These are phyloP conservation scores for Leccinum olivaceopallidum DNA, from an alignment of 768 basidiomycete genomes.

Conservation along the genomic window DNA sequence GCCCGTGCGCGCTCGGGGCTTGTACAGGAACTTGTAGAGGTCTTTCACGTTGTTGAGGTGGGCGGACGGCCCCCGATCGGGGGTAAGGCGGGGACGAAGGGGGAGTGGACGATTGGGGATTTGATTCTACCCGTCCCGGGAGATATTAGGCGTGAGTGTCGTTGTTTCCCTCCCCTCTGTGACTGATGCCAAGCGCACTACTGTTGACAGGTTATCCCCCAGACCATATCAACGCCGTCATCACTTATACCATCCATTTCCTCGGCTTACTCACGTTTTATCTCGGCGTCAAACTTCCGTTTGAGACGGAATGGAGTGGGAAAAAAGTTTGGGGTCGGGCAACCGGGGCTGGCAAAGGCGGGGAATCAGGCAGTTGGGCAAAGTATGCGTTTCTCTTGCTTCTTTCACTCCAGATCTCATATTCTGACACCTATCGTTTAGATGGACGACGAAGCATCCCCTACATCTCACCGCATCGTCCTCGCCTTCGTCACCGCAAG, in stretches of 20 bases:
- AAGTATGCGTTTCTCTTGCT: slow-evolving; percentile 37
- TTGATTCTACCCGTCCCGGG: slow-evolving; percentile 81
- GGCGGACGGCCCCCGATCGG: slow-evolving; percentile 77
- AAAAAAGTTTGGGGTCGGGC: slow-evolving; percentile 69
- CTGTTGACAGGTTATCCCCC: slow-evolving; percentile 65
- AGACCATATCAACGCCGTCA: slow-evolving; percentile 86
- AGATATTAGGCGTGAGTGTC: slow-evolving; percentile 67
- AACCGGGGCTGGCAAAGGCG: slow-evolving; percentile 70
- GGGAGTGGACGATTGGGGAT: slow-evolving; percentile 85
- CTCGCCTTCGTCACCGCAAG: slow-evolving; percentile 32
- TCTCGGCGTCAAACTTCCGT: slow-evolving; percentile 81
- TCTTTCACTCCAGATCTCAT: background rate
- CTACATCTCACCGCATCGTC: slow-evolving; percentile 54
- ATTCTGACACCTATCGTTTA: slow-evolving; percentile 24
- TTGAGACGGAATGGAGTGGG: slow-evolving; percentile 72
- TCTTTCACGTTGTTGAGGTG: slow-evolving; percentile 81
- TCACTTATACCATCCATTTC: slow-evolving; percentile 81
- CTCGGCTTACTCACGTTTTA: slow-evolving; percentile 78
- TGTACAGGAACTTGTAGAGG: slow-evolving; percentile 74
- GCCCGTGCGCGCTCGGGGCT: slow-evolving; percentile 70
- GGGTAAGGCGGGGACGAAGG: slow-evolving; percentile 71
- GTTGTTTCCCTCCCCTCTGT: background rate
- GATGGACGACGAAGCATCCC: slow-evolving; percentile 70
- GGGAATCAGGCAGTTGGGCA: slow-evolving; percentile 74
- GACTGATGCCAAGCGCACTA: background rate